These are phyloP conservation scores for Saccharum hybrid DNA, from an alignment of 202 grass and related monocot genomes.

Conservation along the genomic window DNA sequence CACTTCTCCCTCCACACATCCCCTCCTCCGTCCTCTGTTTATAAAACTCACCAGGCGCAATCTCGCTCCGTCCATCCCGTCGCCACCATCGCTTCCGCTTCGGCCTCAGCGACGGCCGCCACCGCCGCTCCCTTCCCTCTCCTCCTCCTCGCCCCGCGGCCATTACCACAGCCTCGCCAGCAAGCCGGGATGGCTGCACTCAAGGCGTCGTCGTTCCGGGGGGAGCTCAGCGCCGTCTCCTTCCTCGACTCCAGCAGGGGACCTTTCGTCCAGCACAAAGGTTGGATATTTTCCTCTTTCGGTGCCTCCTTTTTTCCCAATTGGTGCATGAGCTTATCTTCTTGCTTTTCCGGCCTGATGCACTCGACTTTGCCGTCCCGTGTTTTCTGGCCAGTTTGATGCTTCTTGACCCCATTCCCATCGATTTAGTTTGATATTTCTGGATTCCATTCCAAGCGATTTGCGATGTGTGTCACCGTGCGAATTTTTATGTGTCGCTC, in stretches of 20 bases:
- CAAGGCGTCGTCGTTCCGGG: constrained; percentile 51
- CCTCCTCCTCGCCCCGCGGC: not conserved
- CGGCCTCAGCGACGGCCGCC: not conserved
- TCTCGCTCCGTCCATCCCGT: constrained; percentile 23
- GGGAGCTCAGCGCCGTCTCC: constrained; percentile 58
- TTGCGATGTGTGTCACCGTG: not conserved
- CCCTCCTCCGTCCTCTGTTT: not conserved
- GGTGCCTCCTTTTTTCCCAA: not conserved
- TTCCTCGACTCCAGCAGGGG: constrained; percentile 62
- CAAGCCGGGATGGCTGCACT: constrained; percentile 63
- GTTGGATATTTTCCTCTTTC: constrained; percentile 52
- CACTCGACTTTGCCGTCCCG: not conserved
- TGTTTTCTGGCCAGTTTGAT: not conserved
- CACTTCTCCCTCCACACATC: not conserved
- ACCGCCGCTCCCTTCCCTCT: not conserved
- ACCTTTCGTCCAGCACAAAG: constrained; percentile 57
- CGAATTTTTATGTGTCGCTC: not conserved
- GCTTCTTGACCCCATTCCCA: not conserved
- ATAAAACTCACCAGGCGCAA: constrained; percentile 32
- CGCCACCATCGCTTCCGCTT: not conserved
- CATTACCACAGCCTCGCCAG: constrained; percentile 31
- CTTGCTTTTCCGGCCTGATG: not conserved
- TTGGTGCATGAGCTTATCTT: not conserved
- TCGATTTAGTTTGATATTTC: not conserved
- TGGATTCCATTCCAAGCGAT: not conserved